Conservation (phyloP, 176 grass and related monocot genomes). For the Typha latifolia region DNA sequence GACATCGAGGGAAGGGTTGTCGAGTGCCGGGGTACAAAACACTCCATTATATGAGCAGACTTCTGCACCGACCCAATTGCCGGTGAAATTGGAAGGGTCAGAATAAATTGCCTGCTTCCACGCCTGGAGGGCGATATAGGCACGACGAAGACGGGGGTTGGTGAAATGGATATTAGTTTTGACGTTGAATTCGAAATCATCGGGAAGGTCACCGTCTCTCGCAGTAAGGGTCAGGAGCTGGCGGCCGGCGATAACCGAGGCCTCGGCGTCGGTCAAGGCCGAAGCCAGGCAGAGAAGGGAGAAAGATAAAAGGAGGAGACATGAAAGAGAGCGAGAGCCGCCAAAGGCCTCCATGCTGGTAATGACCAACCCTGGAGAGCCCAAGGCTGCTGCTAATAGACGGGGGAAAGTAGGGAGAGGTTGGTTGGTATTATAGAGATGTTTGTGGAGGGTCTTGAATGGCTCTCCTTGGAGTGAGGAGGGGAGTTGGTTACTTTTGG, state of each 20-base stretch:
- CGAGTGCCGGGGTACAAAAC: constrained; percentile 32
- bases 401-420: not conserved
- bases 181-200: constrained; percentile 56
- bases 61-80: constrained; percentile 37
- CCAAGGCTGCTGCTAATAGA: constrained; percentile 28
- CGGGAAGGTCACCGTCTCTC: constrained; percentile 36
- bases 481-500: constrained; percentile 1
- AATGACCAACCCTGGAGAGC: constrained; percentile 27
- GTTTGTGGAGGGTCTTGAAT: not conserved
- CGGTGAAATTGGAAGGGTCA: constrained; percentile 67
- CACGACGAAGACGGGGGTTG: constrained; percentile 40
- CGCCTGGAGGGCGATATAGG: constrained; percentile 48
- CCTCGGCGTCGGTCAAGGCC: constrained; percentile 34
- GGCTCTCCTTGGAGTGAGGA: constrained; percentile 11
- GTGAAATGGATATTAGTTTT: constrained; percentile 37
- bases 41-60: constrained; percentile 60
- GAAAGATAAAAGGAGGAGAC: not conserved
- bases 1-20: constrained; percentile 19
- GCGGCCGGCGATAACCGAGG: constrained; percentile 30
- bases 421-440: constrained; percentile 26
- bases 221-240: constrained; percentile 36
- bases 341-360: constrained; percentile 32
- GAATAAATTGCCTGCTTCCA: constrained; percentile 63
- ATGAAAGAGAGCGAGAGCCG: not conserved
- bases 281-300: accelerated